A percentile compares a stretch with the other conserved stretches of the same genome.
These are phyloP conservation scores for Mucor saturninus DNA, from an alignment of 371 early-diverging fungal genomes.

Conservation along the genomic window DNA sequence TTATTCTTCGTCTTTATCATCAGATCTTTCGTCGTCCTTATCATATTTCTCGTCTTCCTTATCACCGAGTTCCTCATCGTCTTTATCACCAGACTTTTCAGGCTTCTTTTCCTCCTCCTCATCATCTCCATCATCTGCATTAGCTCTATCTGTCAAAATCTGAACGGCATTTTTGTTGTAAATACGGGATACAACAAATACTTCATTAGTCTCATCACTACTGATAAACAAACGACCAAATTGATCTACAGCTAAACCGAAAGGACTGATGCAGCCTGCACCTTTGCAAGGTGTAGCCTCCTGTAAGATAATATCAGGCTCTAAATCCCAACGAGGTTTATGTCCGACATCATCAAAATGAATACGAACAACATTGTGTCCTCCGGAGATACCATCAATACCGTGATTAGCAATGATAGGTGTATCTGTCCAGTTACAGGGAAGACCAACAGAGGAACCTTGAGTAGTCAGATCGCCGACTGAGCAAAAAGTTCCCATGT, in stretches of 20 bases:
- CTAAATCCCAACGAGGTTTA: conserved; percentile 44
- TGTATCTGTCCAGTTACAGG: conserved; percentile 57
- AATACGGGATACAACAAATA: conserved; percentile 39
- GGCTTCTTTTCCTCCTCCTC: conserved; percentile 1
- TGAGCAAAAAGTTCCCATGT: conserved; percentile 48
- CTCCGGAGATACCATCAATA: conserved; percentile 21
- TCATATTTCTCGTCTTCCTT: not conserved
- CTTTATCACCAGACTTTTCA: conserved; percentile 1
- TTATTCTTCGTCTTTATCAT: too few species aligned
- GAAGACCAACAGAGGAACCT: conserved; percentile 53
- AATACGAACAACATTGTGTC: conserved; percentile 44
- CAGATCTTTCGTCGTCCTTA: not conserved
- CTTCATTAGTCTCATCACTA: conserved; percentile 51
- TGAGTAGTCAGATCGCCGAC: conserved; percentile 37
- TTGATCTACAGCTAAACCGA: conserved; percentile 39
- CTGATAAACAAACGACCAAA: conserved; percentile 44
- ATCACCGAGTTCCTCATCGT: not conserved
- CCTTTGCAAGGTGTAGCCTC: conserved; percentile 28
- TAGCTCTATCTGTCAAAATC: conserved; percentile 34
- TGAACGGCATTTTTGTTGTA: conserved; percentile 40
- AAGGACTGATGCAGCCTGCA: conserved; percentile 34
- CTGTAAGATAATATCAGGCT: conserved; percentile 40
- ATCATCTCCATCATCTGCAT: conserved; percentile 6
- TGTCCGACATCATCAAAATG: conserved; percentile 53
- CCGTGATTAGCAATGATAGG: conserved; percentile 48